Evolutionary conservation across 202 grass and related monocot species (phyloP), one percentile per base, ranked within the genome.

Genomic region (Saccharum hybrid): DNA sequence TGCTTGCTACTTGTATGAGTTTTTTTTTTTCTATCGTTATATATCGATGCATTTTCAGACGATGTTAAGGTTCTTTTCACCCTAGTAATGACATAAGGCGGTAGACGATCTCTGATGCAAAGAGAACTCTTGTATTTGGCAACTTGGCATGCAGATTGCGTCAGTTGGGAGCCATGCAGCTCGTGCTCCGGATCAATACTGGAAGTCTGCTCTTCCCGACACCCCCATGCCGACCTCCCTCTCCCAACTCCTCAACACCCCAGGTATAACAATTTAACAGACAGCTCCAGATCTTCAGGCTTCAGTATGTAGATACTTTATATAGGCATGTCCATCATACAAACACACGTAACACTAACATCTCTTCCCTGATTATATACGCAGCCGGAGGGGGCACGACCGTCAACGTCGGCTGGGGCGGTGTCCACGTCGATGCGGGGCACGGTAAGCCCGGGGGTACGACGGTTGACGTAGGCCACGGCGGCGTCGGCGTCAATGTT

Each of bases 181-280:
- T 40, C 85, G 82, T 28, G 72, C 94, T 81, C 79, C 87, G 26
- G 79, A 90, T 78, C 82, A 86, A 21, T 97, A 97, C 80, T 97
- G 91, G 94, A 73, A 90, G 62, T 84, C 85, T 66, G 82, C 76
- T 59, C 86, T 97, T 34, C 89, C 89, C 13, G 67, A 84, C 84
- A 91, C 94, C 94, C 89, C 84, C 72, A 97, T 97, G 84, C 94
- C 89, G 3, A 81, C 31, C 81, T 90, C 89, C 57, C 65, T 97
- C 28, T 84, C 87, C 61, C 87, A 86, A 36, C 89, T 94, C 26
- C 85, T 96, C 14, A 78, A 62, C 68, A 51, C 88, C 21, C 75
- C 22, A 71, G 89, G 92, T 91, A 82, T 15, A 46, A 46, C 8
- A 42, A 10, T 45, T 12, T 48, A 52, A 16, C 28, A 81, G 38